Evolutionary conservation across 1,284 basidiomycete species (phyloP).

Genomic region (Schizophyllum amplum): DNA sequence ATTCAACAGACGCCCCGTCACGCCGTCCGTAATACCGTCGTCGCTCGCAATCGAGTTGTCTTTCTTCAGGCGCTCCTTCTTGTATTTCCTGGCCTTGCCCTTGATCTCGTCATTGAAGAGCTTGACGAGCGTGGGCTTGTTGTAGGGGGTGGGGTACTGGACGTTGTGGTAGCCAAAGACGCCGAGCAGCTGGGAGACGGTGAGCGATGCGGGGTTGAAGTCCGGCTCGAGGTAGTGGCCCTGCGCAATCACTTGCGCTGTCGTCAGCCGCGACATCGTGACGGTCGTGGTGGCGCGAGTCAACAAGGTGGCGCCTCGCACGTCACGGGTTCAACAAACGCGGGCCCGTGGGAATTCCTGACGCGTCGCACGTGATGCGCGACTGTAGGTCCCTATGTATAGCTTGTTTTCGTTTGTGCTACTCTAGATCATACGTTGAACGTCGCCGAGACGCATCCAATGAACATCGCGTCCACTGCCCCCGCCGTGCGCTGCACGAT

Average conservation of each 20-base stretch:
- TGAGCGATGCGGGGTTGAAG: constrained; percentile 77
- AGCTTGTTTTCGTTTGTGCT: neutral
- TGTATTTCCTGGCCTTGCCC: constrained; percentile 50
- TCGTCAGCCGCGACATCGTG: constrained; percentile 35
- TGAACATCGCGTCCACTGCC: constrained; percentile 53
- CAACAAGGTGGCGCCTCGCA: neutral
- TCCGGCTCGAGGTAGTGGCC: constrained; percentile 80
- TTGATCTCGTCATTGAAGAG: constrained; percentile 76
- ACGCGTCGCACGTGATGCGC: neutral
- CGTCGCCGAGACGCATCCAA: constrained; percentile 56
- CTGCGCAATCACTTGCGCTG: constrained; percentile 59
- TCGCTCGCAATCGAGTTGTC: constrained; percentile 68
- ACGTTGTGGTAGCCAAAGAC: constrained; percentile 81
- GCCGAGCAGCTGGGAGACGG: constrained; percentile 74
- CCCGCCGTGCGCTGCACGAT: constrained; percentile 48
- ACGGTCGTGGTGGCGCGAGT: neutral
- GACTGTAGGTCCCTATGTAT: neutral
- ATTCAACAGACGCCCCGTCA: constrained; percentile 59
- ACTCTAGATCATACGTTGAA: neutral
- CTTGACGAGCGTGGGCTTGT: constrained; percentile 80
- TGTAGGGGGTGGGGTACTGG: constrained; percentile 68
- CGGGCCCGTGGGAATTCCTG: neutral
- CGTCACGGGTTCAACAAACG: neutral
- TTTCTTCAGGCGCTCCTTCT: constrained; percentile 57
- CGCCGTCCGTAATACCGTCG: constrained; percentile 71